Percentiles rank a stretch among this genome's conserved stretches.
These are phyloP conservation scores for Termitomyces sp. DNA, from an alignment of 768 basidiomycete genomes.

Conservation along the genomic window DNA sequence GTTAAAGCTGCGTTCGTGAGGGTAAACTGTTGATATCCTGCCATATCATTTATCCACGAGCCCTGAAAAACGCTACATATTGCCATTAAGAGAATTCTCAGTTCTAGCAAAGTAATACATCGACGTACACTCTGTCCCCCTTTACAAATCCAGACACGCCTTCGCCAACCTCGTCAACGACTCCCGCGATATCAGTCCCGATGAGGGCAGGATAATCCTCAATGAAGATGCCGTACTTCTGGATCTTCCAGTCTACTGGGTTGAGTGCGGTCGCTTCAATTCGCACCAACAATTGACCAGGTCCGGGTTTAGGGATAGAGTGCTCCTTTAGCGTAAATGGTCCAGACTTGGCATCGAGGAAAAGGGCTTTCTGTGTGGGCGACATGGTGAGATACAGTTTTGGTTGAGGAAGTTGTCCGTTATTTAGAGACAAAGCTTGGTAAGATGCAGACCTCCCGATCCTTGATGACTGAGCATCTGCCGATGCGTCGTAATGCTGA, in stretches of 20 bases:
- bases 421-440: not conserved
- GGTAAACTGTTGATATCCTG: conserved; percentile 23
- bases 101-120: not conserved
- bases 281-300: conserved; percentile 36
- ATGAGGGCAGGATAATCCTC: conserved; percentile 39
- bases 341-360: conserved; percentile 12
- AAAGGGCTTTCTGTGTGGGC: conserved; percentile 20
- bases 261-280: conserved; percentile 35
- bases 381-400: not conserved
- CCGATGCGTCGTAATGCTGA: not conserved
- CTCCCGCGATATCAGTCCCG: conserved; percentile 47
- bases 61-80: conserved; percentile 12
- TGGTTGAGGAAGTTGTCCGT: not conserved
- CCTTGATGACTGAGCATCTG: not conserved
- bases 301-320: conserved; percentile 21
- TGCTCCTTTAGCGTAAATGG: conserved; percentile 12
- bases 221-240: conserved; percentile 31
- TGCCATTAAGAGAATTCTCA: not conserved
- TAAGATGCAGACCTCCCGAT: not conserved
- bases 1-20: conserved; percentile 14
- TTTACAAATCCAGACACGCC: conserved; percentile 41
- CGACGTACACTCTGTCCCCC: conserved; percentile 48
- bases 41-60: conserved; percentile 4
- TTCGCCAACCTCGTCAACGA: conserved; percentile 46
- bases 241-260: conserved; percentile 49